Evolutionary conservation across 2,329 filamentous ascomycete genomes (phyloP).

Genomic region (Cladosporium phlei): DNA sequence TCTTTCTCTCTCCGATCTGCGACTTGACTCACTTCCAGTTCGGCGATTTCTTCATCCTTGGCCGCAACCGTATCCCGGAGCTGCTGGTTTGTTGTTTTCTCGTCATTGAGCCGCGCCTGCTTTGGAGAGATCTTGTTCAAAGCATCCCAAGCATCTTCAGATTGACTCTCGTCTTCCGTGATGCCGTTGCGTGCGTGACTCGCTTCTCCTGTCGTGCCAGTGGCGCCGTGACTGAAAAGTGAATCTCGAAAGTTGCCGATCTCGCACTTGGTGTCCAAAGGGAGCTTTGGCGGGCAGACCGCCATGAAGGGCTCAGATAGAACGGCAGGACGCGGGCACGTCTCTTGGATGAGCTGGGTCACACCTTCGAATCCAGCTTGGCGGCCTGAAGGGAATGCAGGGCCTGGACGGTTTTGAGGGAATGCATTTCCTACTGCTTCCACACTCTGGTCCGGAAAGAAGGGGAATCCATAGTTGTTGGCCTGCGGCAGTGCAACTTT

Average conservation of each 20-base stretch:
- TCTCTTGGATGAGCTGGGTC: not conserved
- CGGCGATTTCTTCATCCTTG: not conserved
- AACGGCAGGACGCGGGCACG: too few species aligned
- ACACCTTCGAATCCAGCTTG: too few species aligned
- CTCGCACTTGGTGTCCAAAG: not conserved
- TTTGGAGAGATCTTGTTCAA: not conserved
- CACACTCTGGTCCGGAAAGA: not conserved
- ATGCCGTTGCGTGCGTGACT: not conserved
- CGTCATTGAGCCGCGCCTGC: too few species aligned
- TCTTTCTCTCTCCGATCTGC: too few species aligned
- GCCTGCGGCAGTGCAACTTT: not conserved
- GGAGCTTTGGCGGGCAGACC: not conserved
- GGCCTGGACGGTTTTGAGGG: too few species aligned
- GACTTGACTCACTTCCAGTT: not conserved
- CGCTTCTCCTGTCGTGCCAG: not conserved
- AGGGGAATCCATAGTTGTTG: not conserved
- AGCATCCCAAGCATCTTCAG: not conserved
- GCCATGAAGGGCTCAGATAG: constrained; percentile 1
- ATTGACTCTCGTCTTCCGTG: not conserved
- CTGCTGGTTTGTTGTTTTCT: too few species aligned
- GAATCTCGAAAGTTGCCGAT: not conserved
- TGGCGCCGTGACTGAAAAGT: not conserved
- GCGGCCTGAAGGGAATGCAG: too few species aligned
- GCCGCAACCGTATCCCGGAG: too few species aligned
- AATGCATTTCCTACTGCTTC: too few species aligned